Conservation (phyloP, 108 stramenopile genomes). For the Chaetoceros muelleri region DNA sequence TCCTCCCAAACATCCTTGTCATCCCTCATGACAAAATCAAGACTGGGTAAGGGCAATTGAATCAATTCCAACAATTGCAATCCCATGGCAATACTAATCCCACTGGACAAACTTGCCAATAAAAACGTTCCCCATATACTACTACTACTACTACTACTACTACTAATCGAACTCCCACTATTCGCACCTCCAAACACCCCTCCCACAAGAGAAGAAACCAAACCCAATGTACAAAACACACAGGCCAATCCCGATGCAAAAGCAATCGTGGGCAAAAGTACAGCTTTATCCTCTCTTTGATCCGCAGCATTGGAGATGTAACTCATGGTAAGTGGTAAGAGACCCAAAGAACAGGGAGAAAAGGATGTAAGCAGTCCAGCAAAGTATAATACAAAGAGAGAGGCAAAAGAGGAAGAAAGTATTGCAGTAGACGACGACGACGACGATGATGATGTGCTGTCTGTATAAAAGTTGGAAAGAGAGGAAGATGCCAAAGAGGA, state of each 20-base stretch:
- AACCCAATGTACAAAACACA: slow-evolving; percentile 64
- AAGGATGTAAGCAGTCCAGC: slow-evolving; percentile 63
- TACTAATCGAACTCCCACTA: slow-evolving; percentile 7
- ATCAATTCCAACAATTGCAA: slow-evolving; percentile 65
- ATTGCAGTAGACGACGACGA: slow-evolving; percentile 2
- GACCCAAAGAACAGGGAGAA: slow-evolving; percentile 68
- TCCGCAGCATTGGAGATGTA: slow-evolving; percentile 59
- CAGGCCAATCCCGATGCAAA: slow-evolving; percentile 51
- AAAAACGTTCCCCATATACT: slow-evolving; percentile 8
- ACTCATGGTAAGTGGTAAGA: slow-evolving; percentile 64
- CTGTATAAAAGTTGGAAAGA: slow-evolving; percentile 9
- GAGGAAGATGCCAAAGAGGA: slow-evolving; percentile 29
- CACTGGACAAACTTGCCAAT: slow-evolving; percentile 36
- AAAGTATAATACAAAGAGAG: slow-evolving; percentile 56
- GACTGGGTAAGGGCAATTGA: slow-evolving; percentile 42
- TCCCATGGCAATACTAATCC: slow-evolving; percentile 64
- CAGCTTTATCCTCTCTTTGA: slow-evolving; percentile 43
- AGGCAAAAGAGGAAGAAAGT: slow-evolving; percentile 2
- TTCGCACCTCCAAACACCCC: slow-evolving; percentile 57
- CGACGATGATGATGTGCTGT: slow-evolving; percentile 26
- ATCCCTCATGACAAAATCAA: slow-evolving; percentile 17
- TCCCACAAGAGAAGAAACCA: slow-evolving; percentile 49
- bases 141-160: neutral
- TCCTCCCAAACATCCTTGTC: slow-evolving; percentile 4
- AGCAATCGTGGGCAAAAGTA: slow-evolving; percentile 50